phyloP scores from a whole-genome alignment of 2,329 filamentous ascomycete genomes.

The Xylariaceae sp. region DNA sequence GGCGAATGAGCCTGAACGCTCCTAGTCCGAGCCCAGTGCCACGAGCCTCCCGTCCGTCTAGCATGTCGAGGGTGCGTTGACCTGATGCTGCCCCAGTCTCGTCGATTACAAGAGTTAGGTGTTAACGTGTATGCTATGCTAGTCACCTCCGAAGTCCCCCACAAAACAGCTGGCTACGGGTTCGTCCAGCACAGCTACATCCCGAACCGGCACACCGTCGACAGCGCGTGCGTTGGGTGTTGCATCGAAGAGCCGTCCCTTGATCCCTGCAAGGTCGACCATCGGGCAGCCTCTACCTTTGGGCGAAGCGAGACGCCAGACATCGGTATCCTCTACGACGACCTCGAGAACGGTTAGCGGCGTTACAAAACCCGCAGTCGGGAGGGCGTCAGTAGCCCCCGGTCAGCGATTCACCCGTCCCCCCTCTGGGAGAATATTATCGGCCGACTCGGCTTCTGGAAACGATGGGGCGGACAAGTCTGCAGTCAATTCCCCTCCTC shows the following conservation, averaged over 20 bases:
- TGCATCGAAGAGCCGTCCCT: conserved; percentile 48
- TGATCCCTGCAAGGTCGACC: conserved; percentile 52
- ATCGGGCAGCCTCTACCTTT: conserved; percentile 61
- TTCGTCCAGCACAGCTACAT: conserved; percentile 50
- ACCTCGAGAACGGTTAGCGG: conserved; percentile 29
- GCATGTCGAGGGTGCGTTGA: conserved; percentile 49
- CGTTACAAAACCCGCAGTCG: conserved; percentile 35
- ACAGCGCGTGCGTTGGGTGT: conserved; percentile 44
- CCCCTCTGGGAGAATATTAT: conserved; percentile 38
- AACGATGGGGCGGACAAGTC: conserved; percentile 36
- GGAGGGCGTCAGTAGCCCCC: conserved; percentile 33
- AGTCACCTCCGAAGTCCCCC: conserved; percentile 76
- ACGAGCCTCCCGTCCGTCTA: conserved; percentile 49
- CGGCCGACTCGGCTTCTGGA: conserved; percentile 42
- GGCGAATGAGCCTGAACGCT: conserved; percentile 64
- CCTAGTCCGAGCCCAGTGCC: conserved; percentile 67
- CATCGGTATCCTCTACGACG: conserved; percentile 39
- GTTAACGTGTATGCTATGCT: conserved; percentile 14
- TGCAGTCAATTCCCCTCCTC: conserved; percentile 42
- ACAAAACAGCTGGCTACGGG: conserved; percentile 63
- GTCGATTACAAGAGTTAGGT: no score
- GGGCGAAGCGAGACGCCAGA: conserved; percentile 38
- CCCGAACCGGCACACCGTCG: conserved; percentile 61
- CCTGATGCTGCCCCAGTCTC: no score
- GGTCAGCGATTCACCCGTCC: conserved; percentile 36